phyloP scores from a whole-genome alignment of 2,329 filamentous ascomycete species.

The Zasmidium cellare region DNA sequence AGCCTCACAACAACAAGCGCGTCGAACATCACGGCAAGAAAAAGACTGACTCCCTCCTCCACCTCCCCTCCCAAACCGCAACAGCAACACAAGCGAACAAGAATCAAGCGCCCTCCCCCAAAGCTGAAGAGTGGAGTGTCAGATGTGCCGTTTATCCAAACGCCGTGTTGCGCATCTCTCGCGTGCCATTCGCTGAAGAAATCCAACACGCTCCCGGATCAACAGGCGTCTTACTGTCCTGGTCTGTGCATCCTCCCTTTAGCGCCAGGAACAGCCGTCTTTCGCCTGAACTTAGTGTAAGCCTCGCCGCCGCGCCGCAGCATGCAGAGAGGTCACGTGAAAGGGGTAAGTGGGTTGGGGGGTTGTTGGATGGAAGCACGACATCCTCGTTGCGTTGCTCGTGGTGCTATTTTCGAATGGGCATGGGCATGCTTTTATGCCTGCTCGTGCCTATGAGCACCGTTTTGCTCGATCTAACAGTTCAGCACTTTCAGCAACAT shows the following conservation, averaged over 20 bases:
- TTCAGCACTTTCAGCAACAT: too few relatives aligned
- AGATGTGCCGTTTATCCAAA: too few relatives aligned
- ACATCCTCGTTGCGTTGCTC: neutral
- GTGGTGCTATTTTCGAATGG: neutral
- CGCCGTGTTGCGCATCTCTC: neutral
- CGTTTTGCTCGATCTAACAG: too few relatives aligned
- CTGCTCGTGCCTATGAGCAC: too few relatives aligned
- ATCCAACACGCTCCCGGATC: neutral
- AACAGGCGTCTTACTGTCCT: neutral
- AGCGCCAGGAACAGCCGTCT: constrained; percentile 16
- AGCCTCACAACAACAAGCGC: neutral
- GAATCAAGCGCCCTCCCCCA: too few relatives aligned
- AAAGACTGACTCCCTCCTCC: too few relatives aligned
- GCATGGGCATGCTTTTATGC: too few relatives aligned
- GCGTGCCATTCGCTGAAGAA: neutral
- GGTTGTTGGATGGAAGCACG: neutral
- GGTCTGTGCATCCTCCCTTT: neutral
- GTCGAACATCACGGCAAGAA: too few relatives aligned
- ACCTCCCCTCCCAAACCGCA: too few relatives aligned
- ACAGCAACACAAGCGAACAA: too few relatives aligned
- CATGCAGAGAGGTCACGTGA: neutral
- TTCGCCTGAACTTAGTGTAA: constrained; percentile 3
- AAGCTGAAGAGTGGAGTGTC: too few relatives aligned
- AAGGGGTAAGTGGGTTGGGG: neutral
- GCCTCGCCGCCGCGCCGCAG: neutral